These are phyloP conservation scores for Pseudogymnoascus sp. DNA, from an alignment of 2,329 filamentous ascomycete species.

Conservation along the genomic window DNA sequence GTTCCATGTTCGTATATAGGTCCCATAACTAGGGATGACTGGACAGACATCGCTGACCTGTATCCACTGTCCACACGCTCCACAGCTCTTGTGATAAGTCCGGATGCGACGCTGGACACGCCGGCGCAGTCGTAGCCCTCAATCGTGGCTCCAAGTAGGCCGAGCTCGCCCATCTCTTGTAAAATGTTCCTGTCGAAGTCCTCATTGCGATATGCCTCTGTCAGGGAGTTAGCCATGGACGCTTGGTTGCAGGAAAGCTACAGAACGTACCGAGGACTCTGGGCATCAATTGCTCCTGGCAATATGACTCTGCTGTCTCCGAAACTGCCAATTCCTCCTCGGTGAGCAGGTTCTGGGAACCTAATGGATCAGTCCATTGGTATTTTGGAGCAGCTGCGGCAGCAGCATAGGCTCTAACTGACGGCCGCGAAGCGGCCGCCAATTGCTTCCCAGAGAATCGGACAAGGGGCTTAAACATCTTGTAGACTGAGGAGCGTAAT, in stretches of 20 bases:
- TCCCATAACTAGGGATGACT: constrained; percentile 88
- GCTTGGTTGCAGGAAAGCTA: constrained; percentile 11
- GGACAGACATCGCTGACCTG: constrained; percentile 86
- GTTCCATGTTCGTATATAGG: constrained; percentile 82
- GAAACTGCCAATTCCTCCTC: constrained; percentile 86
- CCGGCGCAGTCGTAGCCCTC: constrained; percentile 84
- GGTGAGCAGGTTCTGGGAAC: constrained; percentile 64
- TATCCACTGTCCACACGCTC: constrained; percentile 89
- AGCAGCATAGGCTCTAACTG: constrained; percentile 19
- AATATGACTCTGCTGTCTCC: constrained; percentile 87
- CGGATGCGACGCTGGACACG: constrained; percentile 78
- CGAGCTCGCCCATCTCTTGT: constrained; percentile 84
- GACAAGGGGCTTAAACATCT: constrained; percentile 25
- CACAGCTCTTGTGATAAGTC: constrained; percentile 80
- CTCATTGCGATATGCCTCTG: constrained; percentile 81
- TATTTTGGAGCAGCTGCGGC: constrained; percentile 41
- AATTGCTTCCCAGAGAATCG: constrained; percentile 20
- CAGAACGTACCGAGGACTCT: constrained; percentile 65
- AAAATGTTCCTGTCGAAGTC: constrained; percentile 79
- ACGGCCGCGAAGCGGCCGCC: constrained; percentile 16
- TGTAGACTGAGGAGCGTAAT: constrained; percentile 7
- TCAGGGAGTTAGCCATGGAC: constrained; percentile 9
- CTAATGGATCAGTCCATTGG: constrained; percentile 87
- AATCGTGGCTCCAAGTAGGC: constrained; percentile 78
- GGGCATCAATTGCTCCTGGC: constrained; percentile 79